Percentiles rank a stretch among this genome's conserved stretches.
Evolutionary conservation across 179 eudicot species (phyloP).

Genomic region (Beta corolliflora): DNA sequence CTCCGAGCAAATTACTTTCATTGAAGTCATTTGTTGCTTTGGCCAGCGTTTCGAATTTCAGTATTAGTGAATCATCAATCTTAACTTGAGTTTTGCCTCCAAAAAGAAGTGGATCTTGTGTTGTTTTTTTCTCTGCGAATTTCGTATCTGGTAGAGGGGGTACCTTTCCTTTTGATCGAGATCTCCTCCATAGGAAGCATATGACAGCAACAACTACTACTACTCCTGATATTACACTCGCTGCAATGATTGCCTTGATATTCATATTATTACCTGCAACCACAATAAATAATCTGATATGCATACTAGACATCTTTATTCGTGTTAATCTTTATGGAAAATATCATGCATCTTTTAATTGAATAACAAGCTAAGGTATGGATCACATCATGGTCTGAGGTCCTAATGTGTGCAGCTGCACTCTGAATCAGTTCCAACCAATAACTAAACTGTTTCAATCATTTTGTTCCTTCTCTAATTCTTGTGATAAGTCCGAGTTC

Average conservation of each 20-base stretch:
- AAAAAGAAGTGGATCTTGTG: not conserved
- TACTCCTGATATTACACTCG: slow-evolving; percentile 20
- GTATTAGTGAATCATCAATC: slow-evolving; percentile 14
- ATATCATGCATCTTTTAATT: not conserved
- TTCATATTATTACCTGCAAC: slow-evolving; percentile 21
- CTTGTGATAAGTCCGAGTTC: no score
- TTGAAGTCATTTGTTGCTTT: slow-evolving; percentile 32
- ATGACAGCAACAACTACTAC: slow-evolving; percentile 14
- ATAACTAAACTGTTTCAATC: not conserved
- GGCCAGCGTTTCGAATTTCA: slow-evolving; percentile 16
- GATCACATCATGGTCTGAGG: not conserved
- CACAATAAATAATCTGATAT: not conserved
- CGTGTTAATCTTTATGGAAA: not conserved
- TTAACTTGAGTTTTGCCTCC: slow-evolving; percentile 15
- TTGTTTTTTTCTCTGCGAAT: not conserved
- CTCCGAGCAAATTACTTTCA: slow-evolving; percentile 28
- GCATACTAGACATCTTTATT: not conserved
- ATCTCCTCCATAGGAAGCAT: slow-evolving; percentile 32
- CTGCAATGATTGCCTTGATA: slow-evolving; percentile 19
- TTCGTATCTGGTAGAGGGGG: slow-evolving; percentile 2
- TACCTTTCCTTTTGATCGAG: slow-evolving; percentile 10
- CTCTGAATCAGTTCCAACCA: not conserved
- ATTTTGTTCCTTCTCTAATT: no score
- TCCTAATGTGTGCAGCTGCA: no score
- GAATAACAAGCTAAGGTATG: not conserved